phyloP scores from a whole-genome alignment of 805 yeast species.

The Saccharomyces cerevisiae region DNA sequence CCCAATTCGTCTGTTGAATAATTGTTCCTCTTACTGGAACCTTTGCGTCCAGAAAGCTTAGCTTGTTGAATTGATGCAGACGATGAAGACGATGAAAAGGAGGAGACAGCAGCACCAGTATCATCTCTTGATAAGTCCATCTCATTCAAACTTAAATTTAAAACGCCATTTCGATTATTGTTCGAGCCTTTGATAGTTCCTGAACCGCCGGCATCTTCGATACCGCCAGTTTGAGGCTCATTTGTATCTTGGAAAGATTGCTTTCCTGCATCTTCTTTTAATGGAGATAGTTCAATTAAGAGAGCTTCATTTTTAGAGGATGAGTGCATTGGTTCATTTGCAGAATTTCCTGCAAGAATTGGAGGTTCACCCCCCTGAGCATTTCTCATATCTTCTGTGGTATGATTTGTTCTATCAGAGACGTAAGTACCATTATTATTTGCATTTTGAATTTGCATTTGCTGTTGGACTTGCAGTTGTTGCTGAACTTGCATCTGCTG shows the following conservation, averaged over 20 bases:
- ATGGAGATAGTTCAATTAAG: not conserved
- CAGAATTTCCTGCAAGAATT: not conserved
- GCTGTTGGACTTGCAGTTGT: constrained; percentile 3
- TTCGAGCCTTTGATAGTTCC: not conserved
- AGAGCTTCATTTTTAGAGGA: constrained; percentile 2
- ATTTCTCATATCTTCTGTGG: not conserved
- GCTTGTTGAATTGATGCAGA: not conserved
- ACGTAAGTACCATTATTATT: not conserved
- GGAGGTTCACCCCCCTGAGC: not conserved
- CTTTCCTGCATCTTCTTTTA: not conserved
- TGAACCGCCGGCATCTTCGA: not conserved
- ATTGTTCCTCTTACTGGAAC: constrained; percentile 1
- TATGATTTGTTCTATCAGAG: not conserved
- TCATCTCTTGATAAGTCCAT: constrained; percentile 13
- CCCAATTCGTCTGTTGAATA: constrained; percentile 5
- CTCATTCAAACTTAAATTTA: constrained; percentile 17
- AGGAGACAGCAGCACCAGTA: not conserved
- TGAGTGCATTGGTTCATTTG: constrained; percentile 6
- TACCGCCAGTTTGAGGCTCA: not conserved
- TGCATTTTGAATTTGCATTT: constrained; percentile 1
- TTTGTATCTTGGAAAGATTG: not conserved
- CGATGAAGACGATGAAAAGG: not conserved
- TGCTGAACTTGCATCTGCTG: constrained; percentile 2
- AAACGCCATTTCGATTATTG: constrained; percentile 3
- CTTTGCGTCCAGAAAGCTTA: not conserved